Base-by-base conservation (phyloP, 331 rosid species). In the Cucumis variabilis region DNA sequence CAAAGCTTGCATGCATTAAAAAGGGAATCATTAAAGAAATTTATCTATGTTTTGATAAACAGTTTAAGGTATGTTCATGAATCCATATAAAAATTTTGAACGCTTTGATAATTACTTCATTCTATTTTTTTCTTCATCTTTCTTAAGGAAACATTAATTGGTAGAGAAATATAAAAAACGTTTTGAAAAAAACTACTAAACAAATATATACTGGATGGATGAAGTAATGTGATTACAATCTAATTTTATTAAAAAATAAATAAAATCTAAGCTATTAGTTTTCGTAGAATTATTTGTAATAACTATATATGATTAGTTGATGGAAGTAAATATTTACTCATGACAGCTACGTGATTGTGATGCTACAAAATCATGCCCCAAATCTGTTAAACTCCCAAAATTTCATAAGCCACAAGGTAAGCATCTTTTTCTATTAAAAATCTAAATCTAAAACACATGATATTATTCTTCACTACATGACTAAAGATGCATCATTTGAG, bases 261-360 rank as follows among this genome's bases (percentile, higher is more conserved):
- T 13, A 58, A 0, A 0, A 9, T 23, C 1, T 63, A 7, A 69
- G 19, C 1, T 68, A 68, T 27, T 68, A 27, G 30, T 25, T 68
- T 68, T 7, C 41, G 5, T 68, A 6, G 1, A 68, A 68, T 14
- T 62, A 20, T 20, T 62, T 62, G 68, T 21, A 63, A 21, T 2
- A 4, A 21, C 23, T 60, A 53, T 53, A 16, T 55, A 55, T 16
- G 20, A 55, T 55, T 5, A 2, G 12, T 58, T 75, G 28, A 75
- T 20, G 58, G 46, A 75, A 23, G 63, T n/a, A 24, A 79, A 50
- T 53, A 6, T 53, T 53, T 75, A 75, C 12, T 80, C 12, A 11
- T 80, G 15, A 25, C 68, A 80, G 84, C 48, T 33, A 9, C 67
- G 67, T 15, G 46, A 53, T 25, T 80, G 84, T 51, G 82, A 53